Conservation (phyloP, 2,329 filamentous ascomycete genomes). For the Diaporthe eres region DNA sequence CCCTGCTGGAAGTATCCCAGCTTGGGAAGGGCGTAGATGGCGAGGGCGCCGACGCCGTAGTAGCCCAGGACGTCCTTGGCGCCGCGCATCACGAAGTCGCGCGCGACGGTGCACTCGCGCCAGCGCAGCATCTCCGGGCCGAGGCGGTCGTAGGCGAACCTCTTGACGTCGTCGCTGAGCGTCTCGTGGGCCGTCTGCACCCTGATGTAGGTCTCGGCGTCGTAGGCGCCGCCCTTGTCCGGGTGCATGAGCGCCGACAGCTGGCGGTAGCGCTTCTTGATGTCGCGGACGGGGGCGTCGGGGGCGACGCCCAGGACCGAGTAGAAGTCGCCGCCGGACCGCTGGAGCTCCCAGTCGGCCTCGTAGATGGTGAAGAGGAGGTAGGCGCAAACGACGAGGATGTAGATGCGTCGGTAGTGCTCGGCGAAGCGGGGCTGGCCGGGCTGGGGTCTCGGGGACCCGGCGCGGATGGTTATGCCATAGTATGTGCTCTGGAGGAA, state of each 20-base stretch:
- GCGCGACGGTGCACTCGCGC: conserved; percentile 75
- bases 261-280: conserved; percentile 89
- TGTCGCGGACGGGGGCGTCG: conserved; percentile 77
- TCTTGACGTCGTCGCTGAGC: conserved; percentile 79
- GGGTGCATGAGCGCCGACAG: conserved; percentile 82
- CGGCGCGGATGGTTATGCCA: conserved; percentile 88
- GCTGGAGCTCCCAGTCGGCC: conserved; percentile 84
- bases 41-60: conserved; percentile 70
- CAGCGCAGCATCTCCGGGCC: conserved; percentile 79
- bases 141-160: conserved; percentile 93
- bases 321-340: conserved; percentile 80
- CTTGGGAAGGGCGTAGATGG: conserved; percentile 73
- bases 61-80: conserved; percentile 70
- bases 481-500: conserved; percentile 89
- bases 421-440: conserved; percentile 77
- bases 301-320: conserved; percentile 79
- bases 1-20: conserved; percentile 79
- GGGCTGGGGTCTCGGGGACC: conserved; percentile 82
- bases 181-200: conserved; percentile 88
- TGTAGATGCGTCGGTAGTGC: conserved; percentile 87
- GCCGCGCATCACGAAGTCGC: conserved; percentile 80
- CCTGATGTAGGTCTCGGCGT: conserved; percentile 77
- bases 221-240: conserved; percentile 74
- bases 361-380: conserved; percentile 95
- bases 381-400: conserved; percentile 85